Evolutionary conservation across 1,284 basidiomycete species (phyloP), one percentile per base, ranked within the genome.

Genomic region (Trichosporon sp.): DNA sequence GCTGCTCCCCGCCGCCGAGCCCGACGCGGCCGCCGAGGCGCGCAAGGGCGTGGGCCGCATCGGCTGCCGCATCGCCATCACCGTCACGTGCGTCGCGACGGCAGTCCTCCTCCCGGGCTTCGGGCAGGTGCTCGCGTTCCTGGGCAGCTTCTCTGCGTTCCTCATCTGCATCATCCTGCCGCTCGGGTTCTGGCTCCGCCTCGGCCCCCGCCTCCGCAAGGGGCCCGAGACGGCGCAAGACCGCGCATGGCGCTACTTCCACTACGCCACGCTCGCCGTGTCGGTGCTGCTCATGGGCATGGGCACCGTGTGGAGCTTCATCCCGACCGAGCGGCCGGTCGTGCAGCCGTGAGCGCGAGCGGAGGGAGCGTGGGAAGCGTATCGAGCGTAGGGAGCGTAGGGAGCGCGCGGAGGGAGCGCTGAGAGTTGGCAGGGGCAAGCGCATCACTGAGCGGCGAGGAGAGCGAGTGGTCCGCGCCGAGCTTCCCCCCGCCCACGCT

Each of bases 91-190:
- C 63, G 72, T 74, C 0, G 69, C 67, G 3, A 76, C 77, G 1
- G 79, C 81, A 13, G 73, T 84, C 23, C 64, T 74, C 23, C 69
- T 83, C 25, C 81, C 83, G 12, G 80, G 78, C 9, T 83, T 82
- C 88, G 74, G 91, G 73, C 87, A 89, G 25, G 87, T 95, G 79
- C 95, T 98, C 92, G 91, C 91, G 13, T 93, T 95, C 80, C 85
- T 96, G 42, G 94, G 95, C 3, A 90, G 90, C 34, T 95, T 94
- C 80, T 89, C 91, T 42, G 91, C 93, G 0, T 95, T 95, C 78
- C 84, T 91, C 73, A 88, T 94, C 35, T 92, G 91, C 75, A 88
- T 93, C 60, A 90, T 94, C 75, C 89, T 92, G 1, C 92, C 92
- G 2, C 72, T 83, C 31, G 66, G 74, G 23, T 83, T 83, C 70